Evolutionary conservation across 1,284 basidiomycete species (phyloP).

Genomic region (Fomitiporia mediterranea): DNA sequence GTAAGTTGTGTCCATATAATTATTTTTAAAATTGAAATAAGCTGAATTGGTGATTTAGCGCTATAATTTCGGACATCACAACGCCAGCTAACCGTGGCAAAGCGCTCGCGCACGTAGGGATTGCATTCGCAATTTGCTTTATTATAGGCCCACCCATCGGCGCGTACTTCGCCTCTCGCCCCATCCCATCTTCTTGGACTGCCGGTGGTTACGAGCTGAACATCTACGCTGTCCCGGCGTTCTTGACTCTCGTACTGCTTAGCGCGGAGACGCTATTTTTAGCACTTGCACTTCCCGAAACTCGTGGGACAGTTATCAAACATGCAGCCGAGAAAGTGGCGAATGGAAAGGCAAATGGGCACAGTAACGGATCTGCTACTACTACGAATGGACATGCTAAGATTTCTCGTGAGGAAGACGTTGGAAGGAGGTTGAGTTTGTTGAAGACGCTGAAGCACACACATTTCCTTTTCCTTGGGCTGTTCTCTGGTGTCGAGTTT

Average conservation of each 20-base stretch:
- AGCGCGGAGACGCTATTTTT: slow-evolving; percentile 70
- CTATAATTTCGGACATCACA: slow-evolving; percentile 86
- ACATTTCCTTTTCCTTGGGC: slow-evolving; percentile 79
- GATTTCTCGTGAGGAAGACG: slow-evolving; percentile 31
- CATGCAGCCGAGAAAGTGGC: slow-evolving; percentile 24
- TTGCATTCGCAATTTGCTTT: slow-evolving; percentile 92
- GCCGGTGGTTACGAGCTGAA: slow-evolving; percentile 68
- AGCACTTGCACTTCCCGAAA: slow-evolving; percentile 72
- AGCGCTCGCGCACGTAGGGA: slow-evolving; percentile 86
- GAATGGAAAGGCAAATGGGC: slow-evolving; percentile 24
- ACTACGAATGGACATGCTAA: slow-evolving; percentile 19
- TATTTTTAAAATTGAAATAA: slow-evolving; percentile 11
- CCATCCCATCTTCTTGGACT: slow-evolving; percentile 53
- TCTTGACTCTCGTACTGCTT: slow-evolving; percentile 70
- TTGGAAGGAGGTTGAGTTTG: slow-evolving; percentile 45
- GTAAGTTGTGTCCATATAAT: slow-evolving; percentile 36
- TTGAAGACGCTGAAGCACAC: slow-evolving; percentile 55
- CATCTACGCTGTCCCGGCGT: slow-evolving; percentile 81
- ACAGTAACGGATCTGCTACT: slow-evolving; percentile 18
- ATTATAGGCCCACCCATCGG: slow-evolving; percentile 81
- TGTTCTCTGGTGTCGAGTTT: slow-evolving; percentile 92
- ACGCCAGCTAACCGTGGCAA: slow-evolving; percentile 71
- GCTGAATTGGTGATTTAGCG: slow-evolving; percentile 40
- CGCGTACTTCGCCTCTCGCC: slow-evolving; percentile 72
- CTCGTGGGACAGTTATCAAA: slow-evolving; percentile 44